Percentiles rank a stretch among this genome's conserved stretches.
These are phyloP conservation scores for Cyberlindnera maritima DNA, from an alignment of 805 yeast species.

Conservation along the genomic window DNA sequence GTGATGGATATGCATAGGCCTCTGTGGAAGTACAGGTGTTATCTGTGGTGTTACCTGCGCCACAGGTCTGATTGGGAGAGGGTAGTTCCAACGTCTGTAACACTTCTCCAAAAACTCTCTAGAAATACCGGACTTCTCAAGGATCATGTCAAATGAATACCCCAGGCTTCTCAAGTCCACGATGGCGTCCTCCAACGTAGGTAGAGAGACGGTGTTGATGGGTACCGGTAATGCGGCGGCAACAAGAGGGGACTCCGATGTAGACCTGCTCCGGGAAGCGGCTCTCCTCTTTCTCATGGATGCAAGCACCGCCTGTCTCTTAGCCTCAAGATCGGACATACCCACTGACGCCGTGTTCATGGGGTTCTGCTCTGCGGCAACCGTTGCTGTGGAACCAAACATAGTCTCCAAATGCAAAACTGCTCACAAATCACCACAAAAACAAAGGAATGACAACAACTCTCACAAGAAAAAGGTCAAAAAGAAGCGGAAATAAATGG, in stretches of 20 bases:
- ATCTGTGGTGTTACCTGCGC: neutral
- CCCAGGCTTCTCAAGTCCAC: slow-evolving; percentile 27
- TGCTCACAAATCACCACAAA: neutral
- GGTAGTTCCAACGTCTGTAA: slow-evolving; percentile 20
- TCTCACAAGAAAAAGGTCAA: neutral
- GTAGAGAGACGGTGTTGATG: neutral
- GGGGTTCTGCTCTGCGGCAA: neutral
- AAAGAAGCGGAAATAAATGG: neutral
- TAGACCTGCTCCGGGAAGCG: slow-evolving; percentile 1
- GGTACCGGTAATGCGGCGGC: neutral
- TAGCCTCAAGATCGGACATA: slow-evolving; percentile 19
- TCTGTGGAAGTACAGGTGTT: neutral
- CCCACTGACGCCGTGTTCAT: neutral
- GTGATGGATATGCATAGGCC: neutral
- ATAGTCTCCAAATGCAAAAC: neutral
- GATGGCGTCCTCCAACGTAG: slow-evolving; percentile 18
- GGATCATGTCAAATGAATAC: slow-evolving; percentile 21
- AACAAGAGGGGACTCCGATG: neutral
- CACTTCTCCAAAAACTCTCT: slow-evolving; percentile 20
- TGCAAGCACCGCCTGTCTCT: slow-evolving; percentile 25
- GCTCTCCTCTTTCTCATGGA: slow-evolving; percentile 19
- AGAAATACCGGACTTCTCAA: slow-evolving; percentile 16
- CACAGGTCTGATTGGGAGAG: slow-evolving; percentile 13
- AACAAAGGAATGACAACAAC: neutral
- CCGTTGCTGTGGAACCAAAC: neutral